Conservation (phyloP, 2,329 filamentous ascomycete species). For the Coniochaeta sp. region DNA sequence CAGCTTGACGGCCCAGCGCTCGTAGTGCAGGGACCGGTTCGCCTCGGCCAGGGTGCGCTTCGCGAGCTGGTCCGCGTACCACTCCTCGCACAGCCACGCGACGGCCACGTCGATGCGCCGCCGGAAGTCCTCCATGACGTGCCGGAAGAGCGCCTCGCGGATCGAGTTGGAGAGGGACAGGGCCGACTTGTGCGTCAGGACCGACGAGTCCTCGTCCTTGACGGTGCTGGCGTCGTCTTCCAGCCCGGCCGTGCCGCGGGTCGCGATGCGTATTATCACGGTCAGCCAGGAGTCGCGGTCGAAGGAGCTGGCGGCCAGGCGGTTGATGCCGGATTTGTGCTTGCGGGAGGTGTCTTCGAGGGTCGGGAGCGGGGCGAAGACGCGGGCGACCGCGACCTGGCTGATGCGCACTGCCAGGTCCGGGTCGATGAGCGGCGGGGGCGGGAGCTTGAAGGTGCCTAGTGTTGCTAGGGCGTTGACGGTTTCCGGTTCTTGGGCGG, state of each 20-base stretch:
- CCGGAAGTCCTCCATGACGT: constrained; percentile 88
- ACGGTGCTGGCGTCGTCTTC: constrained; percentile 46
- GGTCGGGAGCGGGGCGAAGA: constrained; percentile 70
- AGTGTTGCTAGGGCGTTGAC: constrained; percentile 53
- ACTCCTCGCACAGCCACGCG: constrained; percentile 93
- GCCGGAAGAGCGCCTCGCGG: constrained; percentile 73
- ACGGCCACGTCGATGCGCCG: constrained; percentile 84
- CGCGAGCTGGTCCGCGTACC: constrained; percentile 75
- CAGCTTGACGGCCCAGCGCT: constrained; percentile 71
- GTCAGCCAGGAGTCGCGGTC: constrained; percentile 89
- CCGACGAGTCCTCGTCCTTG: constrained; percentile 47
- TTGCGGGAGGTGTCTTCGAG: constrained; percentile 62
- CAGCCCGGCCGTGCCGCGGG: constrained; percentile 65
- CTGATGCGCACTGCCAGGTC: constrained; percentile 68
- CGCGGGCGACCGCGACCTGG: constrained; percentile 64
- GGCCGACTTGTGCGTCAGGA: not conserved
- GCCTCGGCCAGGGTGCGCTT: constrained; percentile 29
- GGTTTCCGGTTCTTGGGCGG: constrained; percentile 33
- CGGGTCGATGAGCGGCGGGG: constrained; percentile 65
- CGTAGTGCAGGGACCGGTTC: constrained; percentile 60
- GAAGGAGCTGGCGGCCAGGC: constrained; percentile 76
- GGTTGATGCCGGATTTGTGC: constrained; percentile 67
- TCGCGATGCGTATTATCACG: constrained; percentile 77
- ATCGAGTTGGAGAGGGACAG: constrained; percentile 60
- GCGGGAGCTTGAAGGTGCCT: constrained; percentile 71